Base-by-base conservation (phyloP, 139 green algal genomes). In the Parachlorella kessleri region DNA sequence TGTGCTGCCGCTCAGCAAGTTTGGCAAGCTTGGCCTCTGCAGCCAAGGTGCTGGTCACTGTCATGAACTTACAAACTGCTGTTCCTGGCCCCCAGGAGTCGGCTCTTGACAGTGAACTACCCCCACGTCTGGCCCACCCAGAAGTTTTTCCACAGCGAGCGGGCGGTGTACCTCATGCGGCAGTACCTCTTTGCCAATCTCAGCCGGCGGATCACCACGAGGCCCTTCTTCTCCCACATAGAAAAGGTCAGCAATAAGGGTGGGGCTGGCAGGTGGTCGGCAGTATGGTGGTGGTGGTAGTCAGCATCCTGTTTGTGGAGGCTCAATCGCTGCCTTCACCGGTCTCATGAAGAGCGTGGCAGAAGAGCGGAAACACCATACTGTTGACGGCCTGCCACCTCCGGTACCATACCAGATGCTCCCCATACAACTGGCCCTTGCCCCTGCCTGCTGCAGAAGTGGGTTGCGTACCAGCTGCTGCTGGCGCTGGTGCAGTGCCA, bases 381-480 rank as follows among this genome's bases (percentile, higher is more conserved):
- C n/a, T n/a, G n/a, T n/a, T n/a, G n/a, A n/a, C n/a, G n/a, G n/a
- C n/a, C n/a, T n/a, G n/a, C n/a, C n/a, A n/a, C n/a, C n/a, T n/a
- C n/a, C n/a, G n/a, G n/a, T n/a, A n/a, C n/a, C n/a, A n/a, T n/a
- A n/a, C n/a, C n/a, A n/a, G n/a, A n/a, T n/a, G n/a, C n/a, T n/a
- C n/a, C n/a, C n/a, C n/a, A n/a, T n/a, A n/a, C n/a, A n/a, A n/a
- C n/a, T n/a, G n/a, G n/a, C n/a, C n/a, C n/a, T n/a, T n/a, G n/a
- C n/a, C n/a, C n/a, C n/a, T n/a, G n/a, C n/a, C n/a, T n/a, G 26
- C 39, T 79, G 71, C 88, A 95, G 91, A 83, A 83, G 32, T 99
- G 96, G 96, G 86, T 99, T 18, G 86, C 88, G 0, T 99, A 94
- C 83, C 96, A 99, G 90, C 87, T 98, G 86, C 82, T 98, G 78